Percentiles rank a stretch among this genome's conserved stretches.
phyloP scores from a whole-genome alignment of 2,329 filamentous ascomycete genomes.

The Colletotrichum echinochloae region DNA sequence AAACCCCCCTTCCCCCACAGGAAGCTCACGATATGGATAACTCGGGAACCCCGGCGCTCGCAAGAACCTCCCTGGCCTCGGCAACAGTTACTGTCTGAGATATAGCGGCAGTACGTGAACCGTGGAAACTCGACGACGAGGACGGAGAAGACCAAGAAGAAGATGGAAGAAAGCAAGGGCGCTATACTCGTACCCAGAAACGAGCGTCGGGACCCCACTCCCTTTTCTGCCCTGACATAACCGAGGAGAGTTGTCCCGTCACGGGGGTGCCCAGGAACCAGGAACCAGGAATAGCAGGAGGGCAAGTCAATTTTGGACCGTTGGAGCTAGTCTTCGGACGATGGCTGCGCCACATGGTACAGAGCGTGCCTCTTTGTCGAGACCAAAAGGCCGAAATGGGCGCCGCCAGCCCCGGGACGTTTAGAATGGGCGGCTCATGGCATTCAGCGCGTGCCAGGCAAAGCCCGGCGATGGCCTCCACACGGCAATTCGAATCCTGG shows the following conservation, averaged over 20 bases:
- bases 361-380: neutral
- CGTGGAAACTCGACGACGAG: neutral
- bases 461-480: too few species aligned
- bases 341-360: slow-evolving; percentile 11
- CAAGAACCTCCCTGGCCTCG: neutral
- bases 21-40: slow-evolving; percentile 13
- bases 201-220: slow-evolving; percentile 6
- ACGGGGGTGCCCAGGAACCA: slow-evolving; percentile 8
- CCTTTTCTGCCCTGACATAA: slow-evolving; percentile 18
- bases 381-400: slow-evolving; percentile 7
- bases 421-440: slow-evolving; percentile 15
- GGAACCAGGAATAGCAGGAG: neutral
- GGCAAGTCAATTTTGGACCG: slow-evolving; percentile 7
- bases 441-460: neutral
- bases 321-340: slow-evolving; percentile 9
- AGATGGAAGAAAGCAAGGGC: slow-evolving; percentile 7
- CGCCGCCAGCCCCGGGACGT: slow-evolving; percentile 23
- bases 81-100: neutral
- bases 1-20: too few species aligned
- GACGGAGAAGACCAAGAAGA: slow-evolving; percentile 8
- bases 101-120: neutral
- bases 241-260: neutral
- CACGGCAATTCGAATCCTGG: neutral
- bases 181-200: neutral
- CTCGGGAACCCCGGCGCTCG: neutral